Base-by-base conservation (phyloP, 352 stramenopile genomes). In the Phytophthora sp. region DNA sequence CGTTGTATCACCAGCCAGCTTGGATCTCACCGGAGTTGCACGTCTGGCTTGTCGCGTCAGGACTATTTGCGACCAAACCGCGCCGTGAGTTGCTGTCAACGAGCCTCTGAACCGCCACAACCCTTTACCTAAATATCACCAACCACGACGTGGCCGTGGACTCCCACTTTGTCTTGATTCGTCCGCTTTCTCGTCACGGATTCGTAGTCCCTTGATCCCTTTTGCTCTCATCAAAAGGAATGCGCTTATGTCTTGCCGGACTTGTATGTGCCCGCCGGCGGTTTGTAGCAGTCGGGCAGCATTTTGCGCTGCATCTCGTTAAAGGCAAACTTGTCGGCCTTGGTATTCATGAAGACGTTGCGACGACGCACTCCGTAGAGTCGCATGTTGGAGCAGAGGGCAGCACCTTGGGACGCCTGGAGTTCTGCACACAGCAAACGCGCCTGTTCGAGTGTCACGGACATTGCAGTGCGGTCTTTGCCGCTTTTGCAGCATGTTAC, bases 401-500 rank as follows among this genome's bases (percentile, higher is more conserved):
- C 69, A 55, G 82, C 75, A 29, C 71, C 72, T 54, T 91, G 79
- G 7, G 82, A 77, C 2, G 82, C 78, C 26, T 86, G 74, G 2
- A 92, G 65, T 52, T 88, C 81, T 13, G 72, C 73, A 20, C 71
- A 86, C 47, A 83, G 79, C 23, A 93, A 71, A 26, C 85, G 78
- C 16, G 81, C 78, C 55, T 98, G 89, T 71, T 98, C 97, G 31
- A 98, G 86, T 26, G 96, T 99, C 24, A 98, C 89, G 42, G 97
- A 97, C 97, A 99, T 99, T 20, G 94, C 96, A 26, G 97, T 99
- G 47, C 97, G 89, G 76, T 99, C 96, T 71, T 99, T 99, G 15
- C 96, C 96, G 64, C 84, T 97, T 74, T 99, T 99, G 75, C 97
- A 99, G 80, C 97, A 99, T 15, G 97, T 97, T n/a, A 97, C 80